Base-by-base conservation (phyloP, 495 filamentous ascomycete genomes). In the Daldinia decipiens region DNA sequence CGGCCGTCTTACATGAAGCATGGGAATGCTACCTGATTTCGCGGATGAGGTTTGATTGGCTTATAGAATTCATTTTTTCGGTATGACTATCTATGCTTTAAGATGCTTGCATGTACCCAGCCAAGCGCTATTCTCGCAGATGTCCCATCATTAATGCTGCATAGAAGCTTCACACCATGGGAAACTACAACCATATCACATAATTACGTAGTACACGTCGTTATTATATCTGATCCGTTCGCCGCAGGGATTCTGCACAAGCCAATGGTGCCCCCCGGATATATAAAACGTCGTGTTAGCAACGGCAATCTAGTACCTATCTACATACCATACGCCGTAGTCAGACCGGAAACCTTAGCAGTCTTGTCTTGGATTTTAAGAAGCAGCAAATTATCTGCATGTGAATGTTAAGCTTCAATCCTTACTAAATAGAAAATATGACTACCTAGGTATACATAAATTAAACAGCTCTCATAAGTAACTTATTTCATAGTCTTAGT, bases 171-270 rank as follows among this genome's bases (percentile, higher is more conserved):
- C 64, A 68, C 60, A 72, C 64, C 64, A 68, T 31, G 54, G 17
- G 61, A 65, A 34, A 24, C 38, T 19, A 62, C 27, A 34, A 19
- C 17, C 45, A 62, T 63, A 67, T 63, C 50, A 72, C 64, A 68
- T 19, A 47, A 65, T 66, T 73, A 66, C 71, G 68, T 71, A 74
- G 71, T 31, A 63, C 59, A 71, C 58, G 34, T 55, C 54, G 53
- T 59, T 63, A 53, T 62, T 60, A 39, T 56, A 34, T 31, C 36
- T 61, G 29, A 56, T 72, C 59, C 34, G 34, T 65, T 73, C 65
- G 50, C 65, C 40, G 57, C 65, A 69, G 65, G 65, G 62, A 43
- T 61, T 58, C 26, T 53, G 45, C 54, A 7, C 59, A 57, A 47
- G 24, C 67, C 67, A 74, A 70, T 67, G 53, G 56, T 36, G 5